phyloP scores from a whole-genome alignment of 208 protist species.

The Trypanosoma cruzi region DNA sequence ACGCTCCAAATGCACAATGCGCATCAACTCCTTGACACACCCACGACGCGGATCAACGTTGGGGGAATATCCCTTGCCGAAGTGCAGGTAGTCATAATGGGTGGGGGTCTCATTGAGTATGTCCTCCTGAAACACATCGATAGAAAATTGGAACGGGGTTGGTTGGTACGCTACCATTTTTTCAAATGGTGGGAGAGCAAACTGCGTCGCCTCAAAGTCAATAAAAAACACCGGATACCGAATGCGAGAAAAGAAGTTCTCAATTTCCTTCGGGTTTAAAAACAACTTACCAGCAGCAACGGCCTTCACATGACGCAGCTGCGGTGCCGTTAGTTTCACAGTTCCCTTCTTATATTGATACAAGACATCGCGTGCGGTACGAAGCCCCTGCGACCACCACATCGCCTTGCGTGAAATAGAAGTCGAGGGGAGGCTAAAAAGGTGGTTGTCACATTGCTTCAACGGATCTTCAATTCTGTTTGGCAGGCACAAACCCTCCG shows the following conservation, averaged over 20 bases:
- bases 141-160: conserved; percentile 89
- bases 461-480: conserved; percentile 72
- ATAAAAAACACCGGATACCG: conserved; percentile 87
- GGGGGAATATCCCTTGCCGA: conserved; percentile 84
- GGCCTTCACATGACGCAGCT: conserved; percentile 82
- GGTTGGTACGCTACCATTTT: conserved; percentile 83
- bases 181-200: conserved; percentile 85
- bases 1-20: conserved; percentile 70
- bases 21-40: conserved; percentile 79
- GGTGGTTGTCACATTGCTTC: conserved; percentile 69
- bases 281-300: conserved; percentile 60
- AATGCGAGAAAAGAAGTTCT: conserved; percentile 72
- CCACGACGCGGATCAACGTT: conserved; percentile 76
- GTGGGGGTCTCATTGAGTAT: conserved; percentile 82
- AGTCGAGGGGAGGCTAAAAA: conserved; percentile 85
- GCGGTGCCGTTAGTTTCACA: conserved; percentile 76
- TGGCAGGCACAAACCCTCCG: conserved; percentile 83
- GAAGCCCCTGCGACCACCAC: conserved; percentile 82
- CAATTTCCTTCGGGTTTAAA: conserved; percentile 79
- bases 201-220: conserved; percentile 91
- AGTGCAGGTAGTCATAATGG: conserved; percentile 92
- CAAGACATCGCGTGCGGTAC: conserved; percentile 72
- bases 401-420: conserved; percentile 64
- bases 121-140: conserved; percentile 90
- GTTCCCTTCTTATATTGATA: conserved; percentile 53